phyloP scores from a whole-genome alignment of 2,329 filamentous ascomycete species.

The Aspergillus sojae region DNA sequence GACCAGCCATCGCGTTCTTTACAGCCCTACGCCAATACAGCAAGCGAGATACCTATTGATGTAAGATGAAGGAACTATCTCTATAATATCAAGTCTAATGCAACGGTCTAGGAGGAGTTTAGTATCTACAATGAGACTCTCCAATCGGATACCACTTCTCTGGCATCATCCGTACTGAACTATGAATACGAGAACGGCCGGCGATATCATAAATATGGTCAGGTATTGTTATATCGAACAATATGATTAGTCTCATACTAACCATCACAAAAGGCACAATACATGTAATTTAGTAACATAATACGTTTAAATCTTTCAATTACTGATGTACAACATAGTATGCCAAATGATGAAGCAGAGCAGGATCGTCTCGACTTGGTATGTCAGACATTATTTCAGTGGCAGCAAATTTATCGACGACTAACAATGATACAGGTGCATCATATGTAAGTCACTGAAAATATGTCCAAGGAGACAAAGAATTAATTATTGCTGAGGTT shows the following conservation, averaged over 20 bases:
- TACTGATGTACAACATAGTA: not conserved
- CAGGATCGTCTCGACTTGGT: not conserved
- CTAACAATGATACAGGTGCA: not conserved
- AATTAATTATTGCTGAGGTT: not conserved
- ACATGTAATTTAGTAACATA: not conserved
- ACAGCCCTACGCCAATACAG: not conserved
- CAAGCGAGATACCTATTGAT: not conserved
- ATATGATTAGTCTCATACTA: not conserved
- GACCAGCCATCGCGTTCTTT: not conserved
- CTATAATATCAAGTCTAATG: not conserved
- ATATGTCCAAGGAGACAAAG: not conserved
- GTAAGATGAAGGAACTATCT: not conserved
- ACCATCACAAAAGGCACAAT: not conserved
- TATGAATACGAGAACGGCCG: not conserved
- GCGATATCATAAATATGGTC: not conserved
- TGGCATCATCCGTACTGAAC: not conserved
- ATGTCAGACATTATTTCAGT: not conserved
- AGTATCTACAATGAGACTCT: not conserved
- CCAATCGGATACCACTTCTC: not conserved
- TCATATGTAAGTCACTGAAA: not conserved
- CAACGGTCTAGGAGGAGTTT: not conserved
- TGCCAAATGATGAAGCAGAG: not conserved
- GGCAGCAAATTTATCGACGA: too few relatives aligned
- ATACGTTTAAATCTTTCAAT: fast-evolving
- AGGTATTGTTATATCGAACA: conserved; percentile 6